phyloP scores from a whole-genome alignment of 305 asterid species.

The Fraxinus dipetala region DNA sequence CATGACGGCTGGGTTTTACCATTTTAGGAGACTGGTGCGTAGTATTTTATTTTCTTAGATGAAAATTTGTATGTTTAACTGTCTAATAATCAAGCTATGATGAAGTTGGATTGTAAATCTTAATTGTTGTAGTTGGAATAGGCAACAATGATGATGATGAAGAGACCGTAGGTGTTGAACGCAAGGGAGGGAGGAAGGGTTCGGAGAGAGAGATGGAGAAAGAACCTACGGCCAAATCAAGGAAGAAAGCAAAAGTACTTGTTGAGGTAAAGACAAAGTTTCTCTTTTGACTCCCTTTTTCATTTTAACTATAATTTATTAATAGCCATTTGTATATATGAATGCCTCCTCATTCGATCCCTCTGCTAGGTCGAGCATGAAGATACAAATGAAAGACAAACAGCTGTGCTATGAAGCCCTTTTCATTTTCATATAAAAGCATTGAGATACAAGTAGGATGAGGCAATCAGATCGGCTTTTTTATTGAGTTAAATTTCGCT shows the following conservation, averaged over 20 bases:
- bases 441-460: not conserved
- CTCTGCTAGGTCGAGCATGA: constrained; percentile 70
- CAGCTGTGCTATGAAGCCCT: constrained; percentile 36
- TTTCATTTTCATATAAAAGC: not conserved
- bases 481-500: not conserved
- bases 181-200: constrained; percentile 41
- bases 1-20: not conserved
- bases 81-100: not conserved
- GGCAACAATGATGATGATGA: constrained; percentile 39
- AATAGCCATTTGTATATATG: not conserved
- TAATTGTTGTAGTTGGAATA: constrained; percentile 34
- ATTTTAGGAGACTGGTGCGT: not conserved
- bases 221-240: constrained; percentile 41
- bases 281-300: not conserved
- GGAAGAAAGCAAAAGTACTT: constrained; percentile 58
- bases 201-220: constrained; percentile 48
- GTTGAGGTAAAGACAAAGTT: constrained; percentile 56
- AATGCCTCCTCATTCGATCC: not conserved
- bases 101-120: not conserved
- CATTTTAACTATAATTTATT: not conserved
- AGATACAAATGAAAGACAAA: constrained; percentile 49
- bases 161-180: constrained; percentile 31
- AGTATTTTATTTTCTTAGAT: not conserved
- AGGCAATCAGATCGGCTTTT: not conserved
- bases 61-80: not conserved